Evolutionary conservation across 345 rosid species (phyloP).

Genomic region (Adansonia digitata): DNA sequence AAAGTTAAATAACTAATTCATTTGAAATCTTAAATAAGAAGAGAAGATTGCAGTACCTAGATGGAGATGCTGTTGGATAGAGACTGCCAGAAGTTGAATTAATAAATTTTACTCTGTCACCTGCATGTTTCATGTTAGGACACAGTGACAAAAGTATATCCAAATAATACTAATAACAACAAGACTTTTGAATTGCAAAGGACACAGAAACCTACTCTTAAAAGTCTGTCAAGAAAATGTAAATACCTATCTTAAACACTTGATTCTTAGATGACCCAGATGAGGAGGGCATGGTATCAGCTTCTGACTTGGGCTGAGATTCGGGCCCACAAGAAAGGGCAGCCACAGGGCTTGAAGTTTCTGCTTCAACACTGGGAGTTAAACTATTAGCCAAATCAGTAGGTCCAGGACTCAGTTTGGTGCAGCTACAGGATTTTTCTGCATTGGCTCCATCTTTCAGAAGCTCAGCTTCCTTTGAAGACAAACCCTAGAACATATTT

Average conservation of each 20-base stretch:
- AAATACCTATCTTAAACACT: conserved; percentile 61
- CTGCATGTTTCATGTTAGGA: conserved; percentile 35
- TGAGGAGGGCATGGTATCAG: conserved; percentile 42
- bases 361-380: conserved; percentile 47
- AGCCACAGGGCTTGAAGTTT: conserved; percentile 45
- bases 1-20: neutral
- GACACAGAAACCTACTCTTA: neutral
- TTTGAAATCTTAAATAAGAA: neutral
- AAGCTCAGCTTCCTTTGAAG: conserved; percentile 74
- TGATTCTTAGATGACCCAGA: conserved; percentile 41
- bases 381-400: conserved; percentile 39
- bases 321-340: conserved; percentile 45
- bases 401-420: conserved; percentile 38
- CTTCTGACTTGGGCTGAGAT: conserved; percentile 55
- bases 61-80: conserved; percentile 38
- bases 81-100: conserved; percentile 40
- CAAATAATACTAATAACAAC: neutral
- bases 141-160: conserved; percentile 17
- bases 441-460: conserved; percentile 55
- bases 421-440: conserved; percentile 47
- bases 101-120: conserved; percentile 64
- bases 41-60: conserved; percentile 39
- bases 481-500: conserved; percentile 53
- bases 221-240: conserved; percentile 3
- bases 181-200: neutral